Evolutionary conservation across 2,329 filamentous ascomycete species (phyloP).

Genomic region (Phyllosticta citribraziliensis): DNA sequence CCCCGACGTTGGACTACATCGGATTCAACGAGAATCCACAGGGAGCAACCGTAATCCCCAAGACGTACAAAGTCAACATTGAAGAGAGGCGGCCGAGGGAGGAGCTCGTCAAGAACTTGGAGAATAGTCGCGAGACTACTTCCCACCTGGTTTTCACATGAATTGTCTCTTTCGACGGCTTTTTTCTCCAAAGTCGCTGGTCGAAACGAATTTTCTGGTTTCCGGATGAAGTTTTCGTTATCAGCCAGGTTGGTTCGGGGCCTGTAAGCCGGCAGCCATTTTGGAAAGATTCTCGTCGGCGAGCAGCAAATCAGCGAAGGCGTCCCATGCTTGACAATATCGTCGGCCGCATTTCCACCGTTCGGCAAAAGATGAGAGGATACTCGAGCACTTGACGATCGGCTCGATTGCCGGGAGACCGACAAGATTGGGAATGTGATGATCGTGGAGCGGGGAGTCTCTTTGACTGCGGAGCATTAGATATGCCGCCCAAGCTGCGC

Average conservation of each 20-base stretch:
- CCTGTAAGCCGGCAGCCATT: neutral
- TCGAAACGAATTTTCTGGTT: too few species aligned
- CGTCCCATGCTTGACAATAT: slow-evolving; percentile 3
- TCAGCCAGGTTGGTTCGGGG: neutral
- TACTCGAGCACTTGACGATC: slow-evolving; percentile 1
- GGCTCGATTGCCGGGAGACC: neutral
- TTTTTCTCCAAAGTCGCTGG: too few species aligned
- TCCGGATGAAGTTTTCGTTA: neutral
- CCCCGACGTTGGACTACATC: slow-evolving; percentile 5
- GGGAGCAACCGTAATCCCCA: slow-evolving; percentile 5
- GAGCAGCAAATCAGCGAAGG: slow-evolving; percentile 2
- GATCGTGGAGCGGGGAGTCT: neutral
- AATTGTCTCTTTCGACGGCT: neutral
- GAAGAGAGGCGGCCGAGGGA: slow-evolving; percentile 6
- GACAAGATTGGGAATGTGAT: neutral
- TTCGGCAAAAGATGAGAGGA: slow-evolving; percentile 5
- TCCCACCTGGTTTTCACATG: slow-evolving; percentile 2
- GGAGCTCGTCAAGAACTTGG: neutral
- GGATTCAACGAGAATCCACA: slow-evolving; percentile 8
- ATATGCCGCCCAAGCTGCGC: slow-evolving; percentile 9
- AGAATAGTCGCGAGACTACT: slow-evolving; percentile 1
- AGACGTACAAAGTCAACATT: slow-evolving; percentile 1
- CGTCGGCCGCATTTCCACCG: neutral
- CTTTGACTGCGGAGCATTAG: slow-evolving; percentile 6
- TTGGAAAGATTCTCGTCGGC: neutral